phyloP scores from a whole-genome alignment of 768 basidiomycete species.

The Kwoniella pini region DNA sequence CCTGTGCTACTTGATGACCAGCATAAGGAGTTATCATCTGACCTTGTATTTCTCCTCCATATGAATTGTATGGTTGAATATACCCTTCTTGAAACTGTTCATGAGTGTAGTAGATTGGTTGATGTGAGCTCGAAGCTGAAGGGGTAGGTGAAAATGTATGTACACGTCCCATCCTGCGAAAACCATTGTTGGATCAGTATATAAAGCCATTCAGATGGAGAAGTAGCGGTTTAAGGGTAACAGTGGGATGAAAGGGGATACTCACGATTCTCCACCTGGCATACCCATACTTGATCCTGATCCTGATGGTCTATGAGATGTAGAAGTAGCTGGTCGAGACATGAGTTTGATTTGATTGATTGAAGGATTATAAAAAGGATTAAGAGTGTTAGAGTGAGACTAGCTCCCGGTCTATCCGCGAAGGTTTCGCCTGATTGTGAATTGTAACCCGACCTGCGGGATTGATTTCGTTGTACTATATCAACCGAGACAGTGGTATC shows the following conservation, averaged over 20 bases:
- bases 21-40: slow-evolving; percentile 22
- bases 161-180: slow-evolving; percentile 23
- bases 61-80: slow-evolving; percentile 8
- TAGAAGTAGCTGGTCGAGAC: slow-evolving; percentile 16
- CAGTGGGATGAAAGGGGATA: no score
- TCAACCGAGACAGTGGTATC: background rate
- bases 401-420: slow-evolving; percentile 15
- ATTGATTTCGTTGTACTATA: background rate
- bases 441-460: slow-evolving; percentile 18
- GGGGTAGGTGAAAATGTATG: slow-evolving; percentile 24
- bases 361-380: background rate
- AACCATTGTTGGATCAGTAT: no score
- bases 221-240: no score
- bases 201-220: no score
- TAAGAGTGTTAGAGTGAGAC: slow-evolving; percentile 9
- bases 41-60: slow-evolving; percentile 14
- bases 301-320: slow-evolving; percentile 14
- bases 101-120: slow-evolving; percentile 16
- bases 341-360: background rate
- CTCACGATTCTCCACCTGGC: slow-evolving; percentile 24
- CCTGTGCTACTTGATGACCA: slow-evolving; percentile 29
- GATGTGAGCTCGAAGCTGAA: slow-evolving; percentile 18
- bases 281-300: slow-evolving; percentile 11
- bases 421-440: slow-evolving; percentile 5
- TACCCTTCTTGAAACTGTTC: slow-evolving; percentile 8